These are phyloP conservation scores for Carpinus viminea DNA, from an alignment of 306 rosid genomes.

Conservation along the genomic window DNA sequence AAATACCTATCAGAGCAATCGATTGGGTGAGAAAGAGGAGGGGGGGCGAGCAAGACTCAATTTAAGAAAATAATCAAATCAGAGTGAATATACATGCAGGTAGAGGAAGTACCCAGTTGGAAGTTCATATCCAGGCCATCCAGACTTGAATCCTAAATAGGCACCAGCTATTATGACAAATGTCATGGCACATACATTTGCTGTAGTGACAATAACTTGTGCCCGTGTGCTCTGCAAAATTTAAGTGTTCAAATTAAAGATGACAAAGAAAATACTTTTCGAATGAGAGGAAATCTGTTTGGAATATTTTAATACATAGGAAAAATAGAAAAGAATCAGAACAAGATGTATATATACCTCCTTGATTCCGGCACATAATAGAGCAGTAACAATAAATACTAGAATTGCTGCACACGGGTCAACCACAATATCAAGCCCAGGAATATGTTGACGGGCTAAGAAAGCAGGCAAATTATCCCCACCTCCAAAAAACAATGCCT, in stretches of 20 bases:
- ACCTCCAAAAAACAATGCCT: conserved; percentile 91
- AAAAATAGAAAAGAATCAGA: not conserved
- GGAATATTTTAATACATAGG: not conserved
- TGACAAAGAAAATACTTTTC: not conserved
- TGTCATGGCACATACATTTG: conserved; percentile 78
- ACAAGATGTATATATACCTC: conserved; percentile 52
- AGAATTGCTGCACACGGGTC: conserved; percentile 93
- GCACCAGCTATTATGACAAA: conserved; percentile 78
- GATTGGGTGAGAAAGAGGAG: not conserved
- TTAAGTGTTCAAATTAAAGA: conserved; percentile 6
- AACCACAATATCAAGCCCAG: conserved; percentile 61
- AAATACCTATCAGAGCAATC: conserved; percentile 56
- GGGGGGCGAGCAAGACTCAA: conserved; percentile 12
- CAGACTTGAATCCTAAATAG: conserved; percentile 80
- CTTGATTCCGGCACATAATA: conserved; percentile 83
- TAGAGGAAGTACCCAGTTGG: conserved; percentile 59
- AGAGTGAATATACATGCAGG: conserved; percentile 13
- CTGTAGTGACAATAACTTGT: conserved; percentile 72
- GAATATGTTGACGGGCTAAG: conserved; percentile 69
- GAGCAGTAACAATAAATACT: conserved; percentile 72
- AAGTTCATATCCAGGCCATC: conserved; percentile 92
- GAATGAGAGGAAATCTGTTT: not conserved
- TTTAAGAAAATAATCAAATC: conserved; percentile 15
- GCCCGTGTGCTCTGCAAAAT: conserved; percentile 72
- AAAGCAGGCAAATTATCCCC: conserved; percentile 64